Percentiles rank a stretch among this genome's conserved stretches.
Evolutionary conservation across 176 grass and related monocot species (phyloP).

Genomic region (Lolium multiflorum): DNA sequence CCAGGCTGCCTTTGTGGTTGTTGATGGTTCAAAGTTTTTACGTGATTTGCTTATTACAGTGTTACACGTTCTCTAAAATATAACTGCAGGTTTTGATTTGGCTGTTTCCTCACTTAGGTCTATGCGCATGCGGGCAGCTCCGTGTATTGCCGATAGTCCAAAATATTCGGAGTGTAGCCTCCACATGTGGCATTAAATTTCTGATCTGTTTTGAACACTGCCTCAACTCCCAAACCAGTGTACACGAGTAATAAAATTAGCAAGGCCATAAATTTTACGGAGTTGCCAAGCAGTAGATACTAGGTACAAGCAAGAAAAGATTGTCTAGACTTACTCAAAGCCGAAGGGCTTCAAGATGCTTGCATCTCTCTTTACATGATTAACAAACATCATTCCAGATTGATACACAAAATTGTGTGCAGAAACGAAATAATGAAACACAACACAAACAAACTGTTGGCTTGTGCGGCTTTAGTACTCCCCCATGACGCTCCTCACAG

Average conservation of each 20-base stretch:
- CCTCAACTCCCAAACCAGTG: too few species aligned
- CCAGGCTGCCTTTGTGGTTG: constrained; percentile 3
- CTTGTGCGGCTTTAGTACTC: constrained; percentile 15
- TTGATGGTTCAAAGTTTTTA: neutral
- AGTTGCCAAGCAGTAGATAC: neutral
- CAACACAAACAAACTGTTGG: constrained; percentile 32
- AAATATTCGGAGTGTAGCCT: too few species aligned
- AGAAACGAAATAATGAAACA: constrained; percentile 26
- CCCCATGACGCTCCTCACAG: constrained; percentile 7
- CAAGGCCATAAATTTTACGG: neutral
- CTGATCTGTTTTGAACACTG: too few species aligned
- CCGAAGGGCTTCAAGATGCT: constrained; percentile 29
- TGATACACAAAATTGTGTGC: neutral
- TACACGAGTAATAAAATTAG: neutral
- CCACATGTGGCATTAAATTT: too few species aligned
- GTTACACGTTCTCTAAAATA: neutral
- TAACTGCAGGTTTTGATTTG: neutral
- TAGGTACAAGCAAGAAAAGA: neutral
- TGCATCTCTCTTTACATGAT: constrained; percentile 34
- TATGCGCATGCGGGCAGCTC: too few species aligned
- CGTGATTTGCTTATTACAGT: neutral
- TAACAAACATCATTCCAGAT: constrained; percentile 31
- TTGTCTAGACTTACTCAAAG: neutral
- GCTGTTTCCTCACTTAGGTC: neutral
- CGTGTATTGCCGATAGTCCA: too few species aligned